Evolutionary conservation across 139 green algal species (phyloP).

Genomic region (Chlorella sp.): DNA sequence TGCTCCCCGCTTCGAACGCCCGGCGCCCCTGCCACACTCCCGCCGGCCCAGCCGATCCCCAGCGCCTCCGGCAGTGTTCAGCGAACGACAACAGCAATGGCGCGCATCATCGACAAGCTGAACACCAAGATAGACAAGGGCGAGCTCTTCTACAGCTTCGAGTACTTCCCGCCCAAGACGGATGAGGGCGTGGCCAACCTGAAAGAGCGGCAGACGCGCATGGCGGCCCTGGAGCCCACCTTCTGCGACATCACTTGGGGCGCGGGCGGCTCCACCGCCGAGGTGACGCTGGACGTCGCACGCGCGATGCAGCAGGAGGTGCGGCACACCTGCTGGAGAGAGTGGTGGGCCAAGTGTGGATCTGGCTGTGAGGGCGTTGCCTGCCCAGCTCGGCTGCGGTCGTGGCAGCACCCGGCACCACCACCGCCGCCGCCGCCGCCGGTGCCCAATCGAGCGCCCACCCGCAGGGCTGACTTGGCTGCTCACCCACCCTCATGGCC

Average conservation of each 20-base stretch:
- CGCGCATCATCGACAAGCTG: constrained; percentile 88
- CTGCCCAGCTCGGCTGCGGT: too few species aligned
- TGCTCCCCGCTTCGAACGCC: too few species aligned
- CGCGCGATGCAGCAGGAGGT: constrained; percentile 95
- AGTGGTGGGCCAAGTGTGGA: too few species aligned
- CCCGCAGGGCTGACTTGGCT: too few species aligned
- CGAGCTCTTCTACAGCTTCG: constrained; percentile 92
- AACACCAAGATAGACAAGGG: constrained; percentile 72
- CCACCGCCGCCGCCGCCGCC: too few species aligned
- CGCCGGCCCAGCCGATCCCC: not conserved
- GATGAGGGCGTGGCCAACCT: constrained; percentile 96
- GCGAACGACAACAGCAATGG: not conserved
- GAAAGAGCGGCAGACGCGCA: constrained; percentile 88
- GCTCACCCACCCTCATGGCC: not conserved
- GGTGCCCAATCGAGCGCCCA: too few species aligned
- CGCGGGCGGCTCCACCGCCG: constrained; percentile 93
- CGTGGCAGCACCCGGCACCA: too few species aligned
- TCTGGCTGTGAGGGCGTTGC: too few species aligned
- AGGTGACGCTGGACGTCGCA: constrained; percentile 96
- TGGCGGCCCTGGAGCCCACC: constrained; percentile 80
- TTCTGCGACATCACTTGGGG: constrained; percentile 99
- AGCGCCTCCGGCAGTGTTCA: not conserved
- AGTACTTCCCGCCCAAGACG: constrained; percentile 96
- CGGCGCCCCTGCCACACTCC: not conserved
- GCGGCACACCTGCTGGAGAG: not conserved